phyloP scores from a whole-genome alignment of 2,329 filamentous ascomycete genomes.

The Sphaerulina musiva region DNA sequence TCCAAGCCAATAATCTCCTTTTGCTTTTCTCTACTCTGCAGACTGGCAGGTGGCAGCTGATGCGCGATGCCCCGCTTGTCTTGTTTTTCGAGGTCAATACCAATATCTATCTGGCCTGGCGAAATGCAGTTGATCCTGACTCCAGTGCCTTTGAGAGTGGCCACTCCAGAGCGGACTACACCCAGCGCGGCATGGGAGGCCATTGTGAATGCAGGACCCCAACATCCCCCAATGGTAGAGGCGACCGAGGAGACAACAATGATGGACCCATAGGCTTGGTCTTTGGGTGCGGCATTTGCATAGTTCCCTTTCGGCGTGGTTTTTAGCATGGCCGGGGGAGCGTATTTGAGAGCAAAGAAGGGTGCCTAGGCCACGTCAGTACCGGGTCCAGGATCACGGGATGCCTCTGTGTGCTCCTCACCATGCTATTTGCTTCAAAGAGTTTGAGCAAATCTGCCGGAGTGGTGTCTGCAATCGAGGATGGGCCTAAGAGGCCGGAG shows the following conservation, averaged over 20 bases:
- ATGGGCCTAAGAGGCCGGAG: slow-evolving; percentile 52
- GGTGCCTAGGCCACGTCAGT: slow-evolving; percentile 39
- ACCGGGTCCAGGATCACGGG: too few relatives aligned
- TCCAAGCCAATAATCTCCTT: slow-evolving; percentile 52
- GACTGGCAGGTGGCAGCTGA: slow-evolving; percentile 50
- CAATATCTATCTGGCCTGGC: slow-evolving; percentile 44
- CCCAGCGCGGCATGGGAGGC: slow-evolving; percentile 54
- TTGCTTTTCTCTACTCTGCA: slow-evolving; percentile 49
- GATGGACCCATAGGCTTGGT: slow-evolving; percentile 55
- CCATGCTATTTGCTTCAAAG: slow-evolving; percentile 55
- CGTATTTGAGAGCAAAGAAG: slow-evolving; percentile 60
- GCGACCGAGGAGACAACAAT: slow-evolving; percentile 56
- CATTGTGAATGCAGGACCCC: slow-evolving; percentile 58
- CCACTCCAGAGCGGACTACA: slow-evolving; percentile 54
- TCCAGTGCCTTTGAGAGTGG: slow-evolving; percentile 52
- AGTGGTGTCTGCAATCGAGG: slow-evolving; percentile 51
- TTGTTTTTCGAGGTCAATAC: slow-evolving; percentile 44
- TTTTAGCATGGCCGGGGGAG: slow-evolving; percentile 58
- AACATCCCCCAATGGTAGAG: slow-evolving; percentile 51
- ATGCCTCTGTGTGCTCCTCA: not conserved
- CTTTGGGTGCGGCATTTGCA: slow-evolving; percentile 56
- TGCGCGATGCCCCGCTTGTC: slow-evolving; percentile 47
- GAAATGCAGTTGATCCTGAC: slow-evolving; percentile 53
- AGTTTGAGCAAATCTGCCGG: slow-evolving; percentile 51
- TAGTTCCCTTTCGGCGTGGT: slow-evolving; percentile 50